Evolutionary conservation across 305 asterid species (phyloP).

Genomic region (Solanum hybrid): DNA sequence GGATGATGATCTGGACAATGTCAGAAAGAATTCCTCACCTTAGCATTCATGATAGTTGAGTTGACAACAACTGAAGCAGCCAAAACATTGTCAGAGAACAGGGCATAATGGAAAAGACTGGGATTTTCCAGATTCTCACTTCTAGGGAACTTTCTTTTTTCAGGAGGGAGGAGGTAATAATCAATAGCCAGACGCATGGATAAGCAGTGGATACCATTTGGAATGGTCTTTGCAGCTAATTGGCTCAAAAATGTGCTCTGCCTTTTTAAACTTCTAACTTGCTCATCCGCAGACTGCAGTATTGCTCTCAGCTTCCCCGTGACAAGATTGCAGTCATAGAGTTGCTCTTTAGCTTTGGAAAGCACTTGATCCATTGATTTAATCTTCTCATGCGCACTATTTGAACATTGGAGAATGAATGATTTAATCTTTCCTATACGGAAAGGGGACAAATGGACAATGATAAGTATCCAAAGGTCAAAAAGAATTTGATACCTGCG

Average conservation of each 20-base stretch:
- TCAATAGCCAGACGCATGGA: conserved; percentile 92
- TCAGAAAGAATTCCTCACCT: conserved; percentile 36
- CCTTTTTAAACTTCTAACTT: conserved; percentile 89
- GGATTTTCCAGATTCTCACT: conserved; percentile 88
- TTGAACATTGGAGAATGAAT: conserved; percentile 3
- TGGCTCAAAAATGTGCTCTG: conserved; percentile 99
- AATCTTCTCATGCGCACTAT: conserved; percentile 76
- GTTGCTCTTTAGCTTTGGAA: conserved; percentile 80
- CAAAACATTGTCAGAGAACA: conserved; percentile 94
- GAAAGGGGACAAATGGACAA: background rate
- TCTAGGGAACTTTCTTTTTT: conserved; percentile 76
- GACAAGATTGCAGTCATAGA: conserved; percentile 88
- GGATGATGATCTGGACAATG: background rate
- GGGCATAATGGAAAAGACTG: conserved; percentile 82
- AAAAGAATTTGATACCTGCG: conserved; percentile 41
- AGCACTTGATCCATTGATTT: conserved; percentile 92
- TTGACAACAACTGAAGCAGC: conserved; percentile 99
- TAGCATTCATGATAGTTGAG: conserved; percentile 78
- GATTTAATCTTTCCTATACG: background rate
- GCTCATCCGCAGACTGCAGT: conserved; percentile 98
- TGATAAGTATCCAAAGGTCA: background rate
- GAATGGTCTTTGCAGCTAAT: conserved; percentile 95
- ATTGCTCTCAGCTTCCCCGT: conserved; percentile 95
- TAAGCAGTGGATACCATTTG: conserved; percentile 91
- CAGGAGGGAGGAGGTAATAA: conserved; percentile 77